Percentiles rank a stretch among this genome's conserved stretches.
phyloP scores from a whole-genome alignment of 306 rosid species.

The Corylus americana region DNA sequence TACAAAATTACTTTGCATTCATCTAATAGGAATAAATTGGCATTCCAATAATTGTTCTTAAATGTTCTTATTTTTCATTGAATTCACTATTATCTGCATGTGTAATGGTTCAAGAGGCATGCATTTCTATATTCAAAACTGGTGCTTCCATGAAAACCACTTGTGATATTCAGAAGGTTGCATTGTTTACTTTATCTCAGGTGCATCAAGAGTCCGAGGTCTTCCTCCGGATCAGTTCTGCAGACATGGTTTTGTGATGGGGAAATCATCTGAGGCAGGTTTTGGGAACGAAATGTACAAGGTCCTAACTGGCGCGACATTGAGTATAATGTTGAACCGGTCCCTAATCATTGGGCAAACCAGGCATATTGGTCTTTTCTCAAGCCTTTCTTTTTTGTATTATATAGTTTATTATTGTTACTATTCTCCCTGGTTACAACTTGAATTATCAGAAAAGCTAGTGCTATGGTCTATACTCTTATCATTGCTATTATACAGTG shows the following conservation, averaged over 20 bases:
- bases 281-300: constrained; percentile 99
- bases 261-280: constrained; percentile 93
- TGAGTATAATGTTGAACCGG: constrained; percentile 91
- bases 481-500: neutral
- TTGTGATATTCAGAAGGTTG: constrained; percentile 28
- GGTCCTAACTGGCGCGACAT: constrained; percentile 78
- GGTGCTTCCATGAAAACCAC: constrained; percentile 16
- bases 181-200: constrained; percentile 44
- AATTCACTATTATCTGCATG: constrained; percentile 3
- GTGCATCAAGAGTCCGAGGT: constrained; percentile 72
- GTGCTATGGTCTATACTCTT: neutral
- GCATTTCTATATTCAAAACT: neutral
- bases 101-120: constrained; percentile 1
- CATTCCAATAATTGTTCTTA: neutral
- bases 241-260: constrained; percentile 82
- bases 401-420: neutral
- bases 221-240: constrained; percentile 84
- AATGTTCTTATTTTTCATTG: neutral
- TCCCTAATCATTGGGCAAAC: constrained; percentile 98
- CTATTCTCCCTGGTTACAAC: neutral
- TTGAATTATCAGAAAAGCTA: neutral
- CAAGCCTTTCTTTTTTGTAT: constrained; percentile 70
- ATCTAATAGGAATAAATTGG: neutral
- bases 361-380: constrained; percentile 99
- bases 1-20: neutral